Base-by-base conservation (phyloP, 164 flowering plant species). In the Macadamia integrifolia region DNA sequence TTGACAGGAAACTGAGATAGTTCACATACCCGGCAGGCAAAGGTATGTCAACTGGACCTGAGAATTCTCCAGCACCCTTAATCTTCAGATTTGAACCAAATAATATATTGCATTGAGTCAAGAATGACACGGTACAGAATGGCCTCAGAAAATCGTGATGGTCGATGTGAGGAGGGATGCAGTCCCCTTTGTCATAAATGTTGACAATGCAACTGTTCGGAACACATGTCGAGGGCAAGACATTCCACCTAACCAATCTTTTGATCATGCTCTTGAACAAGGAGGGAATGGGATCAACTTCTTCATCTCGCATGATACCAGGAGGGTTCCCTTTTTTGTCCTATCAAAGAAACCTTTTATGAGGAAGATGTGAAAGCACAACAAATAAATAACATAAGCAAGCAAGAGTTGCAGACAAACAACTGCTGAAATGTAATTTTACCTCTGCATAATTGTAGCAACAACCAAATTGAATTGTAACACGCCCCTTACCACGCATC, bases 401-500 rank as follows among this genome's bases (percentile, higher is more conserved):
- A 1, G 15, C 14, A 17, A 18, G 50, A 61, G 18, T 17, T 62
- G 65, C 15, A 23, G 64, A 61, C 6, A 23, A 13, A 18, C 13
- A 28, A 12, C 29, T n/a, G 32, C 5, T 6, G 18, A 49, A 3
- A 11, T 18, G 53, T 32, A 71, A 67, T 30, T 50, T 71, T 81
- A 85, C 89, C 75, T 74, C 75, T 59, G 85, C 86, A 77, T 84
- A 84, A 55, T 86, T 86, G 72, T 86, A 86, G 61, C 23, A 23
- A 23, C 23, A 23, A 23, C 23, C 23, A 23, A 23, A 23, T 23
- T 23, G 23, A 23, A 23, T 79, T 0, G 90, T 84, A 6, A 80
- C 83, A 40, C 87, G 83, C 6, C 90, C 90, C 75, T 86, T 86
- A 23, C 90, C 87, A 11, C 85, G 85, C 85, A 84, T 83, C 88